Evolutionary conservation across 495 filamentous ascomycete genomes (phyloP), one percentile per base, ranked within the genome.

Genomic region (Astrothelium subdiscretum): DNA sequence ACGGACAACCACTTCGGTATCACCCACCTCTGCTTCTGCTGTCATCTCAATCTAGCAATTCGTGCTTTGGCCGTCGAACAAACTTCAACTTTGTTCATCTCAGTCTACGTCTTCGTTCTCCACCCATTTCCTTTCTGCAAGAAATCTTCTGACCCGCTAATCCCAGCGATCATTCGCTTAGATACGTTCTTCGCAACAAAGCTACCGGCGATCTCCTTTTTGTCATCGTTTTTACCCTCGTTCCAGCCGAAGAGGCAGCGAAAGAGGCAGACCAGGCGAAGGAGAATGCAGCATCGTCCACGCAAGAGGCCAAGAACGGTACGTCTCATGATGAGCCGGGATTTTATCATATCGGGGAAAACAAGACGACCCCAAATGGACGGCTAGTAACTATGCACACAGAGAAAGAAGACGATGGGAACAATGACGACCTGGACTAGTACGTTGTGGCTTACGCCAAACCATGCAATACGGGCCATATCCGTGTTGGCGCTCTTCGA

Each of bases 101-200:
- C n/a, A n/a, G 35, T 58, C 20, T 61, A 27, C 29, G 24, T 59
- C 38, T 22, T 24, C 42, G 22, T 59, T 59, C 20, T 20, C 59
- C 15, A 22, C 31, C 59, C 20, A 44, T 35, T 57, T 48, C 27
- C n/a, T 57, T 57, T 64, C 12, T 12, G 5, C 6, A 5, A 48
- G 13, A 48, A 48, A 1, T 26, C 52, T 58, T 62, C 40, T 62
- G 54, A 59, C 65, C 67, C 65, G 43, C 66, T 67, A 67, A 64
- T 67, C 63, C 35, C 72, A 84, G 78, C 75, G 79, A 80, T 74
- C 86, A 91, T 73, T 78, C 80, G 60, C 78, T 90, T 73, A 90
- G 91, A 77, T 97, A 96, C 77, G 86, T 91, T 38, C 80, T 97
- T 64, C 92, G 88, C 68, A 87, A 96, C 70, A 79, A 80, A 35